A percentile compares a stretch with the other conserved stretches of the same genome.
These are phyloP conservation scores for Talaromyces piceae DNA, from an alignment of 2,329 filamentous ascomycete species.

Conservation along the genomic window DNA sequence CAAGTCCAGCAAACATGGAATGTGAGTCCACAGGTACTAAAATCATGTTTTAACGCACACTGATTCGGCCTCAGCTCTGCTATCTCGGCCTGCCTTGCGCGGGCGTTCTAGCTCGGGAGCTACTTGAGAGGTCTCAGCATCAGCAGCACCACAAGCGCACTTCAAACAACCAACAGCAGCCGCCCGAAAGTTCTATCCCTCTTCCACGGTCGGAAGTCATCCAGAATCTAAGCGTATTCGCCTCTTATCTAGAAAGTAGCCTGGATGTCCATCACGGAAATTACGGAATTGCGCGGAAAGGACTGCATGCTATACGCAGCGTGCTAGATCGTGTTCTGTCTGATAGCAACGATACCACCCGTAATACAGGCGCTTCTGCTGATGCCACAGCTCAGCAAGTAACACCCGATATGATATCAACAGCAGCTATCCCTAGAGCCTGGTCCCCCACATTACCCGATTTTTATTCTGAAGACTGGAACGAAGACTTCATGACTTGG, in stretches of 20 bases:
- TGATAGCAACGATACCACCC: not conserved
- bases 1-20: constrained; percentile 3
- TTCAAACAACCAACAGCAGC: not conserved
- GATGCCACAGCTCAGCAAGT: not conserved
- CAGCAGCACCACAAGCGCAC: not conserved
- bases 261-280: constrained; percentile 12
- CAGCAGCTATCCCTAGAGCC: not conserved
- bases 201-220: constrained; percentile 18
- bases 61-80: constrained; percentile 8
- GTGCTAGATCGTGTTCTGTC: constrained; percentile 15
- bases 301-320: constrained; percentile 11
- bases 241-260: constrained; percentile 12
- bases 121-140: constrained; percentile 16
- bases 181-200: not conserved
- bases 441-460: not conserved
- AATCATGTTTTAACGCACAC: not conserved
- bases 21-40: constrained; percentile 1
- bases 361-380: not conserved
- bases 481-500: constrained; percentile 12
- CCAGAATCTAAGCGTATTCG: constrained; percentile 18
- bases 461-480: not conserved
- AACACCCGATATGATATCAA: not conserved
- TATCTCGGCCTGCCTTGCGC: constrained; percentile 20
- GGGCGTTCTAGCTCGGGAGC: constrained; percentile 15
- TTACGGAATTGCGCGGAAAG: constrained; percentile 10